Base-by-base conservation (phyloP, 2,329 filamentous ascomycete species). In the Leptodontidium sp. region DNA sequence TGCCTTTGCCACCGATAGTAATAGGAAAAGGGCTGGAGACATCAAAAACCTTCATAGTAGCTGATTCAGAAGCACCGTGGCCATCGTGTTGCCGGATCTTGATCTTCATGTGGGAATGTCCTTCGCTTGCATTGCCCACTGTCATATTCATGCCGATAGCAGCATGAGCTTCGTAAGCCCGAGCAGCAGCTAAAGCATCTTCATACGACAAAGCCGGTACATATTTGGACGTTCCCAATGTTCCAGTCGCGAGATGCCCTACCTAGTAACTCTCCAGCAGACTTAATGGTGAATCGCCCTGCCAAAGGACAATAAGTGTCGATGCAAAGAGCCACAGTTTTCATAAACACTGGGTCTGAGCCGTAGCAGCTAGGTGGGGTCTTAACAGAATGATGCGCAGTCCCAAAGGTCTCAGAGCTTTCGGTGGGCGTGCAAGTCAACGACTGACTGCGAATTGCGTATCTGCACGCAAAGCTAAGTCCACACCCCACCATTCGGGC, bases 241-340 rank as follows among this genome's bases (percentile, higher is more conserved):
- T 61, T 4, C 38, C 38, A 26, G 57, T 61, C 4, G 21, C 35
- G 24, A 61, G 38, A 61, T 61, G 38, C 21, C 38, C 43, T 2
- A n/a, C 57, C 57, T n/a, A 61, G 38, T 61, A 61, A 45, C 43
- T 47, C 38, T 61, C 15, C 35, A 61, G 6, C 35, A 61, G 38
- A 47, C 57, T 61, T n/a, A 26, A 15, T 14, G 57, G 26, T 61
- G 43, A 38, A 11, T 61, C 15, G 8, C n/a, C 57, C 38, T 35
- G 35, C 43, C n/a, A 43, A 43, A 15, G n/a, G 57, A n/a, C 38
- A 61, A 61, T 43, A 61, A 15, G 38, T 61, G 11, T 26, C 38
- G 12, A 61, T 61, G 43, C 57, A 45, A 14, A 61, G 57, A 14
- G 57, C 57, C 5, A 61, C 9, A 2, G 57, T 61, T 21, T 61